Conservation (phyloP, 495 filamentous ascomycete species). For the Penicillium cataractarum region DNA sequence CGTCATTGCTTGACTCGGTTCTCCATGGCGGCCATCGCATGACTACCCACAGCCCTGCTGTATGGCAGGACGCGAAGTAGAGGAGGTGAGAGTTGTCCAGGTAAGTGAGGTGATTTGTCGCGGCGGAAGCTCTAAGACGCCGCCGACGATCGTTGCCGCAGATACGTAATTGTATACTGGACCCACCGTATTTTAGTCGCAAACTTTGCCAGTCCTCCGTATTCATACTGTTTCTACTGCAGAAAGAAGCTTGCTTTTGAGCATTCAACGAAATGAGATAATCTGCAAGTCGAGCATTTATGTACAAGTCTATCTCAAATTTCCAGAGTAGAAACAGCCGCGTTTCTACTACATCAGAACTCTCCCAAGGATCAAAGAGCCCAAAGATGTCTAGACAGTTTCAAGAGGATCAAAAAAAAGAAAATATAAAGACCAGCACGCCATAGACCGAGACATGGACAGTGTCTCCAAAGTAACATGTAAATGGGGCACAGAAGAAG, state of each 20-base stretch:
- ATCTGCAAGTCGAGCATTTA: slow-evolving; percentile 4
- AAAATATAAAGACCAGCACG: slow-evolving; percentile 30
- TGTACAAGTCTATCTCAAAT: slow-evolving; percentile 14
- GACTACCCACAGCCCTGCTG: slow-evolving; percentile 39
- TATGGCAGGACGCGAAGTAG: slow-evolving; percentile 3
- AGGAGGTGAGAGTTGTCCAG: slow-evolving; percentile 9
- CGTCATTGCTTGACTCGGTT: slow-evolving; percentile 42
- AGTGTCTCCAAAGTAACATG: slow-evolving; percentile 13
- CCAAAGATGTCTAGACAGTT: slow-evolving; percentile 22
- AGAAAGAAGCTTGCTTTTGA: neutral
- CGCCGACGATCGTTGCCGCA: slow-evolving; percentile 24
- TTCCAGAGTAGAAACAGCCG: slow-evolving; percentile 3
- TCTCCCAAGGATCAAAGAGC: slow-evolving; percentile 6
- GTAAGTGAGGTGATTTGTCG: slow-evolving; percentile 19
- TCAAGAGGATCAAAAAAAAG: slow-evolving; percentile 18
- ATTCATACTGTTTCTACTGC: neutral
- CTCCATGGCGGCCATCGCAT: slow-evolving; percentile 61
- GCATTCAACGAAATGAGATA: neutral
- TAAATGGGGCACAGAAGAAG: slow-evolving; percentile 14
- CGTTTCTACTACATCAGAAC: slow-evolving; percentile 7
- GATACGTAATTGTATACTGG: slow-evolving; percentile 11
- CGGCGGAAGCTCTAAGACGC: slow-evolving; percentile 7
- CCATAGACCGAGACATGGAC: slow-evolving; percentile 18
- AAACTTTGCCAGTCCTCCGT: too few species aligned
- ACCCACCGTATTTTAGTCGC: neutral